Conservation (phyloP, 352 stramenopile genomes). For the Phytophthora constricta region DNA sequence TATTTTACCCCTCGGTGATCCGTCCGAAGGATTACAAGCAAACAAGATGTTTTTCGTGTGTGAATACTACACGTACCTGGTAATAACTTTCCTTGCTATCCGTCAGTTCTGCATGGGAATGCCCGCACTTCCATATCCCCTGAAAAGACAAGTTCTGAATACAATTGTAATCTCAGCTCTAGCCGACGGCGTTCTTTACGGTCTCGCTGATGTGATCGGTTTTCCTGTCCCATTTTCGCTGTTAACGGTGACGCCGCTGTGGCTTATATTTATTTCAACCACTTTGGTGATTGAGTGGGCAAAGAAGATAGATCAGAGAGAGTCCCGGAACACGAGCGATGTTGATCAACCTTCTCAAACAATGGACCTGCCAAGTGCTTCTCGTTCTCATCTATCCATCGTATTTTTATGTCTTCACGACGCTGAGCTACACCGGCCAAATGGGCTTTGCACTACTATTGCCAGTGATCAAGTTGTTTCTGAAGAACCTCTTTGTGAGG, state of each 20-base stretch:
- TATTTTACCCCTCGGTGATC: constrained; percentile 16
- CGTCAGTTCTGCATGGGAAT: constrained; percentile 24
- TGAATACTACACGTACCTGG: constrained; percentile 18
- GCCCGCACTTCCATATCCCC: constrained; percentile 1
- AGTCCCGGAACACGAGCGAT: constrained; percentile 5
- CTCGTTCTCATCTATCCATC: constrained; percentile 20
- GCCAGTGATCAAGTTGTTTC: constrained; percentile 16
- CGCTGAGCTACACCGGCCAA: constrained; percentile 1
- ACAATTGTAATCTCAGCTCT: neutral
- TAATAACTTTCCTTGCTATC: constrained; percentile 21
- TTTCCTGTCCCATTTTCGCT: constrained; percentile 23
- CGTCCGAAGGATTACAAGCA: constrained; percentile 3
- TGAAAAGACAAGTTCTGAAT: neutral
- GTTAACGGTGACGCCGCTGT: constrained; percentile 6
- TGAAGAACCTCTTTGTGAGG: constrained; percentile 20
- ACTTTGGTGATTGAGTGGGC: constrained; percentile 7
- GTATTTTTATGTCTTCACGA: constrained; percentile 28
- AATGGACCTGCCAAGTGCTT: constrained; percentile 21
- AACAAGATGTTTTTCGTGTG: constrained; percentile 33
- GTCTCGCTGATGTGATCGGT: neutral
- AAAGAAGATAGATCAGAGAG: constrained; percentile 2
- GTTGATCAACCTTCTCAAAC: constrained; percentile 13
- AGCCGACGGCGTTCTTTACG: constrained; percentile 1
- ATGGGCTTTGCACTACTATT: constrained; percentile 25
- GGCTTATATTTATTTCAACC: constrained; percentile 9